phyloP scores from a whole-genome alignment of 805 yeast genomes.

The Myxozyma lipomycoides region DNA sequence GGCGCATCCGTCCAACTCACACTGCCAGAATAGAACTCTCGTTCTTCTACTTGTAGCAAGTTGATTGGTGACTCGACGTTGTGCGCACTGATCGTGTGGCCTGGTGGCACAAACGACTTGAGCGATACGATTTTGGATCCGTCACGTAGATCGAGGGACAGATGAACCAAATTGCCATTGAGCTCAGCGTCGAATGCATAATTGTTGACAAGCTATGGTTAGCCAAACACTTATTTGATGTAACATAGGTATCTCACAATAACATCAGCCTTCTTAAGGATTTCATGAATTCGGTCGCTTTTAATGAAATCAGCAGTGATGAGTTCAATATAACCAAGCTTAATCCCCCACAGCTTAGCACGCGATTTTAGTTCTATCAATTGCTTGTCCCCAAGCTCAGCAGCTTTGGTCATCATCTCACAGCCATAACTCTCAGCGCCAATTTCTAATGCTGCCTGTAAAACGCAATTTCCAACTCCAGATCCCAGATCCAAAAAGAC shows the following conservation, averaged over 20 bases:
- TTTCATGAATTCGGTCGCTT: conserved; percentile 52
- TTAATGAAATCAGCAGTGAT: conserved; percentile 69
- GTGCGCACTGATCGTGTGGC: conserved; percentile 58
- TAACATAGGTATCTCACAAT: conserved; percentile 35
- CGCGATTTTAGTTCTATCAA: conserved; percentile 54
- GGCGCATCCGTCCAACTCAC: conserved; percentile 87
- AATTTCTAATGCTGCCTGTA: conserved; percentile 83
- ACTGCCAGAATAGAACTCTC: conserved; percentile 60
- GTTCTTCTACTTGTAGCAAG: conserved; percentile 58
- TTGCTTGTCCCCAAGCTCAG: conserved; percentile 61
- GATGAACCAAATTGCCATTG: conserved; percentile 60
- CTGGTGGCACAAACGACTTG: conserved; percentile 72
- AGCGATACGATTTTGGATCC: conserved; percentile 79
- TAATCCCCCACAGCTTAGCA: conserved; percentile 59
- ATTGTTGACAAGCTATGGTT: conserved; percentile 58
- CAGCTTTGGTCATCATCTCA: conserved; percentile 83
- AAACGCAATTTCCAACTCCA: conserved; percentile 88
- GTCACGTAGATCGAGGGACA: conserved; percentile 59
- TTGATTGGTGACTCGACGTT: conserved; percentile 57
- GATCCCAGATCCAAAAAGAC: conserved; percentile 87
- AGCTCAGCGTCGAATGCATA: conserved; percentile 76
- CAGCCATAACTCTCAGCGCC: conserved; percentile 86
- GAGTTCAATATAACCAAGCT: conserved; percentile 52
- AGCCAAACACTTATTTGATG: not conserved
- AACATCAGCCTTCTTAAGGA: conserved; percentile 62